Evolutionary conservation across 352 stramenopile genomes (phyloP), one percentile per base, ranked within the genome.

Genomic region (Lagenidium giganteum): DNA sequence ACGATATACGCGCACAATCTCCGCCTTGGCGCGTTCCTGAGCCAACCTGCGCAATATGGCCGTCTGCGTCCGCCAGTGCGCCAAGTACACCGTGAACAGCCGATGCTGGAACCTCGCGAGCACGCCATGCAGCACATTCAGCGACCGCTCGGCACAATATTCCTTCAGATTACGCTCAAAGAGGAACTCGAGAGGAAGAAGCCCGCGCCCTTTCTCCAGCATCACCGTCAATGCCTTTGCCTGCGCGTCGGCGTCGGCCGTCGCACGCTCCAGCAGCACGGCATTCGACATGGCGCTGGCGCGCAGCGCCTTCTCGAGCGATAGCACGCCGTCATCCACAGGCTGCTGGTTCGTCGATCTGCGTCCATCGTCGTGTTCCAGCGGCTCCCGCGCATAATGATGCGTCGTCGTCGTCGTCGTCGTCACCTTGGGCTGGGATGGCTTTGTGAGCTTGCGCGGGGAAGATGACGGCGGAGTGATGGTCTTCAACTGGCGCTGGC

Each of bases 161-260:
- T 41, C 47, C 1, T 47, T 68, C 12, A 86, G 50, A 20, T 83
- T 73, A 8, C 60, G 60, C 37, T 82, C 73, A 44, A 86, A 86
- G 3, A 86, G 57, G 29, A 83, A 86, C 22, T 66, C 52, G 8
- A 55, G 63, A 11, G 73, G 65, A 7, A 86, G 29, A 9, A 82
- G 39, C 14, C 50, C 49, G 32, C 82, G 60, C 1, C 66, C 62
- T 3, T 54, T 37, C 8, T 9, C 27, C 3, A 84, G 24, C 18
- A 76, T 41, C 30, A 49, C 25, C 1, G 67, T 47, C 21, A 82
- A 32, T 11, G 64, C 45, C 3, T 47, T 20, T 4, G 50, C 36
- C 5, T 51, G 67, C 0, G 20, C 26, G 5, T 45, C 17, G 11
- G 55, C 52, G 25, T 54, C n/a, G n/a, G n/a, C n/a, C n/a, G n/a